Evolutionary conservation across 495 filamentous ascomycete genomes (phyloP).

Genomic region (Aspergillus taichungensis): DNA sequence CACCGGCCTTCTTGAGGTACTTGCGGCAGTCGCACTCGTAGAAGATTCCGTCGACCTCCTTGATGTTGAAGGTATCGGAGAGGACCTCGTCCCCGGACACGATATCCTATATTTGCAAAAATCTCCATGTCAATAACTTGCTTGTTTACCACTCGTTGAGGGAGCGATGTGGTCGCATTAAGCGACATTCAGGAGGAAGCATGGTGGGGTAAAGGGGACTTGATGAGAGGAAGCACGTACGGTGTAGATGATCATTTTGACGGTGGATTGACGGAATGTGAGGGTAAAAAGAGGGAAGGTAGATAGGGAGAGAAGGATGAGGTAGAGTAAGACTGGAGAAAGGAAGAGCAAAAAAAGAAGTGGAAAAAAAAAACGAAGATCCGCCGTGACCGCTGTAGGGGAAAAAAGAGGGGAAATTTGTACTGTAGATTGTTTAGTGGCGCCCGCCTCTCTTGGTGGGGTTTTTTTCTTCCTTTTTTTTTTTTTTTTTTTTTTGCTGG

Average conservation of each 20-base stretch:
- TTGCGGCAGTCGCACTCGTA: conserved; percentile 88
- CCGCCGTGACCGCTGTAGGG: conserved; percentile 6
- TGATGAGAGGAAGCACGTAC: conserved; percentile 35
- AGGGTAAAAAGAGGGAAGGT: conserved; percentile 11
- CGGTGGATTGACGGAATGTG: not conserved
- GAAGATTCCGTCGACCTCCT: conserved; percentile 62
- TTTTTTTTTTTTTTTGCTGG: conserved; percentile 1
- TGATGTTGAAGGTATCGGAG: conserved; percentile 82
- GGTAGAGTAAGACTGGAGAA: conserved; percentile 17
- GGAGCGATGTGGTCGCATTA: not conserved
- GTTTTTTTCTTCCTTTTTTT: conserved; percentile 17
- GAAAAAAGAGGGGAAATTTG: conserved; percentile 26
- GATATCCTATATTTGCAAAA: conserved; percentile 54
- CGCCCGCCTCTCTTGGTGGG: conserved; percentile 15
- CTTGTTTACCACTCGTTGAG: conserved; percentile 4
- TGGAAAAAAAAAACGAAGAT: conserved; percentile 26
- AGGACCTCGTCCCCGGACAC: conserved; percentile 89
- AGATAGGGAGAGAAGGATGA: conserved; percentile 8
- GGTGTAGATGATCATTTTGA: conserved; percentile 86
- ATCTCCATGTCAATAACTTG: not conserved
- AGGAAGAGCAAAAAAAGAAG: conserved; percentile 27
- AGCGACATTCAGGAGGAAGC: not conserved
- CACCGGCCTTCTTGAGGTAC: conserved; percentile 62
- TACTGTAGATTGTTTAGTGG: conserved; percentile 27
- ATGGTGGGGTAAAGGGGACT: conserved; percentile 1